Conservation (phyloP, 768 basidiomycete species). For the Trametes cingulata region DNA sequence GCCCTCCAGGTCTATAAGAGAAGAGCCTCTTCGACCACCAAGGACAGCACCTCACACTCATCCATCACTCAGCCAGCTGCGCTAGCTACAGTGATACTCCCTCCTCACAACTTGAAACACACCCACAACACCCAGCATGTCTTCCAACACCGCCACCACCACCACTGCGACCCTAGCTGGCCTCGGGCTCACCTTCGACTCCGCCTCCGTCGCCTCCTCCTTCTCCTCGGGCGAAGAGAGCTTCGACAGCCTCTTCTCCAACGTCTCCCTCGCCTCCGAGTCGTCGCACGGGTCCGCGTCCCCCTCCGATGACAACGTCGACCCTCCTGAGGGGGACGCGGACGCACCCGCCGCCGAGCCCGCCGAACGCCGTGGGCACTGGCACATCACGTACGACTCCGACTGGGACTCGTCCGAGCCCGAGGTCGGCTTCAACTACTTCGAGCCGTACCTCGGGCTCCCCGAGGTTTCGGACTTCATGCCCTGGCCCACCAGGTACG, state of each 20-base stretch:
- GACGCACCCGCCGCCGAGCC: too few relatives aligned
- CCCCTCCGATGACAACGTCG: not conserved
- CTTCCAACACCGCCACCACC: conserved; percentile 1
- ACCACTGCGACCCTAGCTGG: conserved; percentile 8
- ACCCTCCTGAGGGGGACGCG: too few relatives aligned
- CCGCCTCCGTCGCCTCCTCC: not conserved
- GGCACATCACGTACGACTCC: not conserved
- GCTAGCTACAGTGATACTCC: not conserved
- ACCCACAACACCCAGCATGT: not conserved
- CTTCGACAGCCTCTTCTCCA: conserved; percentile 9
- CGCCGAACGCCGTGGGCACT: not conserved
- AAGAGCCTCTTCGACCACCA: not conserved
- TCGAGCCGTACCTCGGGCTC: conserved; percentile 2
- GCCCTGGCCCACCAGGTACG: conserved; percentile 15
- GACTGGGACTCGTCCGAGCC: not conserved
- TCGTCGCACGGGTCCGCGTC: conserved; percentile 1
- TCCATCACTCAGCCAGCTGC: not conserved
- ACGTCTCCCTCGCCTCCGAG: not conserved
- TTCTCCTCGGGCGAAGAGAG: conserved; percentile 9
- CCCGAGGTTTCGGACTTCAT: conserved; percentile 3
- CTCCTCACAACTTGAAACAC: not conserved
- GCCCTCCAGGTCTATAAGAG: conserved; percentile 1
- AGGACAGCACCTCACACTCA: not conserved
- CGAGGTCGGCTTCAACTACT: not conserved
- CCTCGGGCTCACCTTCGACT: conserved; percentile 14